A percentile compares a stretch with the other conserved stretches of the same genome.
Conservation (phyloP, 208 protist genomes). For the Leishmania gerbilli region DNA sequence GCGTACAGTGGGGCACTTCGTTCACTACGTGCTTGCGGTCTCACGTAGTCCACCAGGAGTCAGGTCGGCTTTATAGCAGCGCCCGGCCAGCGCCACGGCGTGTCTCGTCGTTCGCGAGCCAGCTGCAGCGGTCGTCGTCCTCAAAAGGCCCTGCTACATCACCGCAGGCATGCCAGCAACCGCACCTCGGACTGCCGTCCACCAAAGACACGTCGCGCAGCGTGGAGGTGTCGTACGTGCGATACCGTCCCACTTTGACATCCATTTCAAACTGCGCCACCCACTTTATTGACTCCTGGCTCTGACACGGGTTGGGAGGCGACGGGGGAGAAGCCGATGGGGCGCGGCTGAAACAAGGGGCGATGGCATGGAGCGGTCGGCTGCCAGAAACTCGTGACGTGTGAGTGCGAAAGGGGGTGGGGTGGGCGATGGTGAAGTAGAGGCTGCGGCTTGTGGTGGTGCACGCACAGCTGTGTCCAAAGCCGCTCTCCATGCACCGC, state of each 20-base stretch:
- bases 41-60: not conserved
- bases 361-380: not conserved
- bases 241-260: not conserved
- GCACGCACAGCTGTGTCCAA: not conserved
- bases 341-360: not conserved
- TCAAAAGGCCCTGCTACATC: not conserved
- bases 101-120: slow-evolving; percentile 3
- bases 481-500: not conserved
- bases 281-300: slow-evolving; percentile 30
- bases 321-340: not conserved
- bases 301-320: slow-evolving; percentile 4
- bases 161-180: not conserved
- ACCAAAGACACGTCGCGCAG: not conserved
- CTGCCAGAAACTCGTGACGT: not conserved
- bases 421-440: not conserved
- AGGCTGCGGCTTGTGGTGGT: not conserved
- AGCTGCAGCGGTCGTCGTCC: not conserved
- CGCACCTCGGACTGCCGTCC: slow-evolving; percentile 8
- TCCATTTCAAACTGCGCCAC: slow-evolving; percentile 6
- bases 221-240: not conserved
- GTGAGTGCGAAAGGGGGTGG: not conserved
- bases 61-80: not conserved
- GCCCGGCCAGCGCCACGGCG: not conserved
- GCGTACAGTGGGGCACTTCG: not conserved
- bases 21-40: not conserved